Base-by-base conservation (phyloP, 177 flowering plant species). In the Vitis hybrid region DNA sequence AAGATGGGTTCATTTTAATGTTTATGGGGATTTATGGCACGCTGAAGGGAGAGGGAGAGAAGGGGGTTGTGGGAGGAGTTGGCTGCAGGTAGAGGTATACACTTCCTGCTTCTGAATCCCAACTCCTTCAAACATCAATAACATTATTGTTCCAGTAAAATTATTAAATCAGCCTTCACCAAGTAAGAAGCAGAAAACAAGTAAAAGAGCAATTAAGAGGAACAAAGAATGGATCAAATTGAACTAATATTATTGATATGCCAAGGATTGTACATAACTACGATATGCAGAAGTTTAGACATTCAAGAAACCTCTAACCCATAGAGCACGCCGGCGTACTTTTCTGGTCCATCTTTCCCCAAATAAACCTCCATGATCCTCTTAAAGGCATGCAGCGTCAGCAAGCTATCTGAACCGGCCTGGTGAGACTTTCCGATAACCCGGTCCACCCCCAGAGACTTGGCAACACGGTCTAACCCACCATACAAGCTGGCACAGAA, bases 331-430 rank as follows among this genome's bases (percentile, higher is more conserved):
- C 91, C 89, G 1, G 90, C 90, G 52, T 72, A 71, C 76, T 81
- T 71, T 17, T 80, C 79, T 15, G 76, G 46, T 14, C 66, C 71
- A 2, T 30, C 74, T 4, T 69, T 13, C 7, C 51, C 66, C 51
- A 87, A 79, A 72, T 62, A 75, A 8, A 20, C 20, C 9, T 83
- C 80, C 54, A 59, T 77, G 11, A 90, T 73, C 74, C 74, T 84
- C 71, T 71, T 74, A 64, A 85, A 90, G 0, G 83, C 83, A 54
- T 82, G 86, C 88, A 81, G 71, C 0, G 93, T 91, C 63, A 88
- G 69, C 83, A 91, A 64, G 72, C 97, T 89, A 77, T 91, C 97
- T 0, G 97, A 89, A 1, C 93, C 97, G 27, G 97, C 92, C 76
- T 88, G 91, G 46, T 91, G 93, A 58, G 84, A 69, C 66, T 82